Evolutionary conservation across 768 basidiomycete genomes (phyloP).

Genomic region (Rubroboletus pulcherrimus): DNA sequence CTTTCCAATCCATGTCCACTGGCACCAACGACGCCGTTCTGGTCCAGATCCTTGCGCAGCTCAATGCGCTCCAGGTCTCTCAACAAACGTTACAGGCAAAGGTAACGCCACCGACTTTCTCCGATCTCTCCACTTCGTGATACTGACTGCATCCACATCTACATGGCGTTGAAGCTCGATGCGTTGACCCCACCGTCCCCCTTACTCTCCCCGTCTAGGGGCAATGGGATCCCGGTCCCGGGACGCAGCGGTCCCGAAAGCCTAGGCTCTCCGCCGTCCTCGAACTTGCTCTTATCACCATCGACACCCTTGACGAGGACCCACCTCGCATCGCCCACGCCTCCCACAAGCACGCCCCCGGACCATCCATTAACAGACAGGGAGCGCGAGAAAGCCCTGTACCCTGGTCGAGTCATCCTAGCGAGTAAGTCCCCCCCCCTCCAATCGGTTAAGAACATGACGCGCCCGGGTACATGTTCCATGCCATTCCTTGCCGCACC

Average conservation of each 20-base stretch:
- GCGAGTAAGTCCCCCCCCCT: conserved; percentile 57
- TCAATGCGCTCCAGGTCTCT: conserved; percentile 65
- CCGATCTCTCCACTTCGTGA: neutral
- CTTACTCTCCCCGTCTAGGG: conserved; percentile 18
- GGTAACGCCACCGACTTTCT: conserved; percentile 36
- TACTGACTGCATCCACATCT: neutral
- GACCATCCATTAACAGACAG: conserved; percentile 41
- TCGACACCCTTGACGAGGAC: conserved; percentile 24
- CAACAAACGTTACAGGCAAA: conserved; percentile 80
- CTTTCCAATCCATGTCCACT: conserved; percentile 25
- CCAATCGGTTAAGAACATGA: neutral
- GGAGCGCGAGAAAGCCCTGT: conserved; percentile 70
- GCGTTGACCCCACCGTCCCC: conserved; percentile 32
- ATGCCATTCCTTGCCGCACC: neutral
- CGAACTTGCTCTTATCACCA: conserved; percentile 28
- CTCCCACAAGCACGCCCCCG: conserved; percentile 13
- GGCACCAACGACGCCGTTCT: conserved; percentile 49
- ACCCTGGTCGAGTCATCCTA: conserved; percentile 78
- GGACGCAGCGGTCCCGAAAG: conserved; percentile 12
- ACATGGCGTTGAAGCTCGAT: conserved; percentile 44
- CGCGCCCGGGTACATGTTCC: neutral
- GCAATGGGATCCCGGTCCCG: conserved; percentile 29
- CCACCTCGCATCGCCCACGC: conserved; percentile 28
- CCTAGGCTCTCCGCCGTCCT: conserved; percentile 22
- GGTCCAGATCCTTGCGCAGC: conserved; percentile 67